phyloP scores from a whole-genome alignment of 2,329 filamentous ascomycete genomes.

The Leptodontidium sp. region DNA sequence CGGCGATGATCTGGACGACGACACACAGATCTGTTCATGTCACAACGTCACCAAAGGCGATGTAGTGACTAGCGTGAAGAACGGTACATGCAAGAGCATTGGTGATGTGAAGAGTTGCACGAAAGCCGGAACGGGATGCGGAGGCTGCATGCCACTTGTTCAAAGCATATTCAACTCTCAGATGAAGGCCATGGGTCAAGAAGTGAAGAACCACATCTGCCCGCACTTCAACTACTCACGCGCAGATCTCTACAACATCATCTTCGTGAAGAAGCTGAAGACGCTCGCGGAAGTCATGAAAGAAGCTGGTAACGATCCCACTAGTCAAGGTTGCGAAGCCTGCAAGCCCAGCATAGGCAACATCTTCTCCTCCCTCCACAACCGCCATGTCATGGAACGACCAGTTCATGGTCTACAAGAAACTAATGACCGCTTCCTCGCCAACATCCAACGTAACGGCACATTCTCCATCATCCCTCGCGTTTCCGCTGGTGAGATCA shows the following conservation, averaged over 20 bases:
- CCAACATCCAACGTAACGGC: conserved; percentile 90
- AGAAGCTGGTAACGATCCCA: conserved; percentile 73
- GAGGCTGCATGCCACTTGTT: conserved; percentile 88
- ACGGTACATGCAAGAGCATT: conserved; percentile 81
- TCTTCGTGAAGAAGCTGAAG: conserved; percentile 80
- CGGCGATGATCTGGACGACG: conserved; percentile 80
- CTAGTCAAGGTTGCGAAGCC: conserved; percentile 82
- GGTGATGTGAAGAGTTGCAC: conserved; percentile 88
- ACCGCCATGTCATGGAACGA: conserved; percentile 80
- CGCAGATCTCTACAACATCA: conserved; percentile 88
- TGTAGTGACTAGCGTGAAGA: conserved; percentile 74
- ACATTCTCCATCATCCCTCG: conserved; percentile 90
- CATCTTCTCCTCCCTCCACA: conserved; percentile 84
- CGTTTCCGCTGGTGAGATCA: conserved; percentile 86
- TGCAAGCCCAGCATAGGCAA: conserved; percentile 86
- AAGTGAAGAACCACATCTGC: conserved; percentile 87
- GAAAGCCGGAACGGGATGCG: conserved; percentile 90
- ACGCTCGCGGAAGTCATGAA: conserved; percentile 81
- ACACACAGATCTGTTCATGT: conserved; percentile 90
- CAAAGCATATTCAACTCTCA: conserved; percentile 90
- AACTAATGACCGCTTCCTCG: conserved; percentile 88
- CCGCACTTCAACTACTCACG: conserved; percentile 85
- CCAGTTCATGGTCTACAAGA: conserved; percentile 81
- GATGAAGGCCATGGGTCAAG: conserved; percentile 84
- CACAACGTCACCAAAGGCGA: conserved; percentile 92